Percentiles rank a stretch among this genome's conserved stretches.
Evolutionary conservation across 495 filamentous ascomycete species (phyloP).

Genomic region (Terfezia boudieri): DNA sequence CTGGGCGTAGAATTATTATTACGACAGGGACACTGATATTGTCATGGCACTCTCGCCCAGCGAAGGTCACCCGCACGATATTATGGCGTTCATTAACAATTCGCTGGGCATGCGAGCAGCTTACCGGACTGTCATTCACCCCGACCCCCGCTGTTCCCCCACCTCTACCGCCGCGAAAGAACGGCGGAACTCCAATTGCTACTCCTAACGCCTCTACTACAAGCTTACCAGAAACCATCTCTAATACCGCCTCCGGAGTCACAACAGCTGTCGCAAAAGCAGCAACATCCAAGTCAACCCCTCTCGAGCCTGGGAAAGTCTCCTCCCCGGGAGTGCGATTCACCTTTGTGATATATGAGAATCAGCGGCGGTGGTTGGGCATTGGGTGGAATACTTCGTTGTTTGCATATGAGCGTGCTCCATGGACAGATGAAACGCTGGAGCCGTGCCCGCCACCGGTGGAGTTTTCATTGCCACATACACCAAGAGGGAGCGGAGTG

Average conservation of each 20-base stretch:
- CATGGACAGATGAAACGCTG: conserved; percentile 93
- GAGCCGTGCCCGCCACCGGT: conserved; percentile 57
- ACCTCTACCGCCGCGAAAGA: conserved; percentile 12
- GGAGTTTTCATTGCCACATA: conserved; percentile 67
- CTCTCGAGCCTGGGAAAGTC: not conserved
- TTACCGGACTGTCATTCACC: conserved; percentile 63
- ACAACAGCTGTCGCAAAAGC: not conserved
- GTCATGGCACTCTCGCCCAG: conserved; percentile 77
- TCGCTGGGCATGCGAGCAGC: conserved; percentile 37
- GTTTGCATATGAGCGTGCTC: conserved; percentile 63
- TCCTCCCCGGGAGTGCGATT: conserved; percentile 56
- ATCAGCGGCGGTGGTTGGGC: conserved; percentile 86
- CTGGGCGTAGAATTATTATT: conserved; percentile 61
- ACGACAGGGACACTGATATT: conserved; percentile 57
- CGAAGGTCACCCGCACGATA: conserved; percentile 62
- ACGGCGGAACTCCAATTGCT: conserved; percentile 4
- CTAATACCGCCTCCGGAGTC: conserved; percentile 5
- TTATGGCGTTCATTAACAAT: conserved; percentile 70
- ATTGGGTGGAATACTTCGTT: conserved; percentile 84
- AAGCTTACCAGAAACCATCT: not conserved
- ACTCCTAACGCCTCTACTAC: conserved; percentile 6
- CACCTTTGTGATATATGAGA: conserved; percentile 90
- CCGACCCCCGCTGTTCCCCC: conserved; percentile 13
- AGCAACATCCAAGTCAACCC: conserved; percentile 4
- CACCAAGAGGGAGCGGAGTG: conserved; percentile 49